These are phyloP conservation scores for Silene vulgaris DNA, from an alignment of 179 eudicot species.

Conservation along the genomic window DNA sequence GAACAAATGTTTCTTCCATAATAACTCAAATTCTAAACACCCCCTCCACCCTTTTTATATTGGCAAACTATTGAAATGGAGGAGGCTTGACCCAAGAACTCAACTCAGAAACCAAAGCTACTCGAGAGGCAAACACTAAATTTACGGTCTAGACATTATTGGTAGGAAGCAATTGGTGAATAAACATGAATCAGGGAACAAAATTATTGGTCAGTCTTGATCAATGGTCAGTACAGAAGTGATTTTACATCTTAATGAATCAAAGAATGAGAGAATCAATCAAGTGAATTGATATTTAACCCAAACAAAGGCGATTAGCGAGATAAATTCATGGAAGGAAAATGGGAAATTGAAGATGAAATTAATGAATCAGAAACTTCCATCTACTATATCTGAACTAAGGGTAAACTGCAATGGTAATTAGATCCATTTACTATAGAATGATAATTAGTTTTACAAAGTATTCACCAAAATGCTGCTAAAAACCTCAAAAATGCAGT, in stretches of 20 bases:
- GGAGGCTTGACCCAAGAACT: slow-evolving; percentile 24
- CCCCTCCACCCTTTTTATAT: slow-evolving; percentile 14
- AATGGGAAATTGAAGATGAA: slow-evolving; percentile 18
- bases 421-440: slow-evolving; percentile 36
- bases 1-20: slow-evolving; percentile 97
- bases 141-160: slow-evolving; percentile 27
- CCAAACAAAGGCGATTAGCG: slow-evolving; percentile 26
- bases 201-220: slow-evolving; percentile 31
- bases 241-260: slow-evolving; percentile 48
- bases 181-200: slow-evolving; percentile 18
- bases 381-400: slow-evolving; percentile 40
- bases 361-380: slow-evolving; percentile 24
- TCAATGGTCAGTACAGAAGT: slow-evolving; percentile 20
- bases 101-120: slow-evolving; percentile 31
- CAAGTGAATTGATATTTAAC: slow-evolving; percentile 25
- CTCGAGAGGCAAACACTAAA: slow-evolving; percentile 58
- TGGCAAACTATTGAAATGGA: slow-evolving; percentile 18
- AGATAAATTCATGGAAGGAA: slow-evolving; percentile 31
- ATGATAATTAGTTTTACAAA: slow-evolving; percentile 22
- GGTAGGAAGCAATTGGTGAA: slow-evolving; percentile 33
- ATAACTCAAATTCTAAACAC: slow-evolving; percentile 21
- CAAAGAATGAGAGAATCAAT: slow-evolving; percentile 41
- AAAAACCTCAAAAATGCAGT: slow-evolving; percentile 18
- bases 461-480: slow-evolving; percentile 22
- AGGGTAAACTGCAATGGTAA: slow-evolving; percentile 27